phyloP scores from a whole-genome alignment of 352 stramenopile species.

The Phytophthora brassicae region DNA sequence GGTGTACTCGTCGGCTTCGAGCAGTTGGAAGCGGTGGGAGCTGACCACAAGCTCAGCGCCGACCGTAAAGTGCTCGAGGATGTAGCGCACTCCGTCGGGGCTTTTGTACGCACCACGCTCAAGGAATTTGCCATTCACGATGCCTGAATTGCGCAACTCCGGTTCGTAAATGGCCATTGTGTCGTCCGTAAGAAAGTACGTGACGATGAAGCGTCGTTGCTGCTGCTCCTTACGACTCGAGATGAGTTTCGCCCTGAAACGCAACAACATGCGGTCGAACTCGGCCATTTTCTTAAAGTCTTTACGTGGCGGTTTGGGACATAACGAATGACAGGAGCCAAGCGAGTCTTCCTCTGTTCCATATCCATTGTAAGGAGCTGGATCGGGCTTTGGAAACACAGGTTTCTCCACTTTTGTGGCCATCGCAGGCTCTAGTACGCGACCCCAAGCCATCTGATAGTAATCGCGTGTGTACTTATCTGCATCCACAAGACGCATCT shows the following conservation, averaged over 20 bases:
- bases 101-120: conserved; percentile 76
- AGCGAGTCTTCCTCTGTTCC: conserved; percentile 79
- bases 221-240: conserved; percentile 76
- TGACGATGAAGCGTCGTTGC: conserved; percentile 79
- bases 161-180: conserved; percentile 79
- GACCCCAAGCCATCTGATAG: conserved; percentile 70
- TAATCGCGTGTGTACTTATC: conserved; percentile 78
- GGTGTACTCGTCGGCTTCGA: conserved; percentile 83
- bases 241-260: conserved; percentile 71
- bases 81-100: conserved; percentile 54
- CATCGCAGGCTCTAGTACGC: conserved; percentile 45
- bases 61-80: conserved; percentile 60
- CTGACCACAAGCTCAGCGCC: conserved; percentile 63
- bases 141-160: conserved; percentile 74
- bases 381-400: conserved; percentile 57
- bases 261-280: conserved; percentile 78
- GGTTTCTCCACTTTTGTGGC: conserved; percentile 45
- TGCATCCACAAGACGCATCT: conserved; percentile 75
- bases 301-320: conserved; percentile 74
- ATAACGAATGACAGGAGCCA: conserved; percentile 59
- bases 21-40: conserved; percentile 74
- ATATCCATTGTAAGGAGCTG: conserved; percentile 73
- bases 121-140: conserved; percentile 86
- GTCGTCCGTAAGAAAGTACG: conserved; percentile 83
- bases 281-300: conserved; percentile 80